These are phyloP conservation scores for Aristolochia fimbriata DNA, from an alignment of 164 flowering plant species.

Conservation along the genomic window DNA sequence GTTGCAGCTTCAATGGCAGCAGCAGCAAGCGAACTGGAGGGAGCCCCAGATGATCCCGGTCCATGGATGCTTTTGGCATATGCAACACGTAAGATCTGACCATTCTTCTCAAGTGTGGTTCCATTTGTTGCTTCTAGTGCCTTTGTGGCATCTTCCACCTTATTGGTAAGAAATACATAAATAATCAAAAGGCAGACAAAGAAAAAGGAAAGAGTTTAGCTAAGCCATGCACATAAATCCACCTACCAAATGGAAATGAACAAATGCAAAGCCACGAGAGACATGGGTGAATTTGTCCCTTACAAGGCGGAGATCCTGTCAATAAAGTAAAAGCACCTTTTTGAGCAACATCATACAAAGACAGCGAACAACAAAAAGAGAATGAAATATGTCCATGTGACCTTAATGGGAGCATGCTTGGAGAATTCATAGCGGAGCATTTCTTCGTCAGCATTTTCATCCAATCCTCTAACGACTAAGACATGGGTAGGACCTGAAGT, in stretches of 20 bases:
- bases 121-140: conserved; percentile 97
- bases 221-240: not conserved
- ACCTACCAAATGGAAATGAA: conserved; percentile 82
- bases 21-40: conserved; percentile 95
- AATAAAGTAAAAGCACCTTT: conserved; percentile 3
- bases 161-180: too few species aligned
- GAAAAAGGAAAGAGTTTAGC: too few species aligned
- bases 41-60: conserved; percentile 51
- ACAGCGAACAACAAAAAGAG: not conserved
- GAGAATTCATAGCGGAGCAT: conserved; percentile 99
- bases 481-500: conserved; percentile 90
- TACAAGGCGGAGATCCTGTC: conserved; percentile 97
- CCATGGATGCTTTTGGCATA: conserved; percentile 96
- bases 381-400: conserved; percentile 12
- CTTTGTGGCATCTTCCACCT: conserved; percentile 97
- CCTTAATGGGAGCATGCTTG: conserved; percentile 97
- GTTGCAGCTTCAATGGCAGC: conserved; percentile 99
- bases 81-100: conserved; percentile 87
- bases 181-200: too few species aligned
- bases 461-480: conserved; percentile 95
- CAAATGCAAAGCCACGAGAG: conserved; percentile 98
- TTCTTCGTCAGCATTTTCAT: conserved; percentile 99
- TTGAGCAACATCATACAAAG: not conserved
- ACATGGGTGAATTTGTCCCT: conserved; percentile 98
- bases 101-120: conserved; percentile 88